Base-by-base conservation (phyloP, 345 rosid species). In the Durio zibethinus region DNA sequence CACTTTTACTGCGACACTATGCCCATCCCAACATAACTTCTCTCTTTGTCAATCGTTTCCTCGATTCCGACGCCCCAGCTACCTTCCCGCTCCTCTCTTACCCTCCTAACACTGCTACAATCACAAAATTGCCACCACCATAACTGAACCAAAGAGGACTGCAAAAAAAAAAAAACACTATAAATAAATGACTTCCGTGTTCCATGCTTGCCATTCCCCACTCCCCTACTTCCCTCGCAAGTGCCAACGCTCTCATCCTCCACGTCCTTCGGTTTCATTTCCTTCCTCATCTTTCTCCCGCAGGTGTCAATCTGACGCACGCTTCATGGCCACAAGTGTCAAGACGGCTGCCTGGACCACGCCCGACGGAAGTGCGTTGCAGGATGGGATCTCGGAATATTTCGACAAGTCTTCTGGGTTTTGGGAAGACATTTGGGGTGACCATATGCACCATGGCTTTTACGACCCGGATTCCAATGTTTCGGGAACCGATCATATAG, bases 371-470 rank as follows among this genome's bases (percentile, higher is more conserved):
- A 57, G 61, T 15, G 72, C 59, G 73, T 77, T 94, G 53, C 83
- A 81, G 64, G 69, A 90, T 71, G 97, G 97, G 21, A 94, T 94
- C 35, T 94, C 98, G 0, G 95, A 85, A n/a, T 85, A 93, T 35
- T 94, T 93, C 87, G 95, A 94, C 84, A 89, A 93, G 88, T 92
- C 97, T 16, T 91, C 98, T 1, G 89, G 88, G 1, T 0, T 88
- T 6, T 94, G 97, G 98, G 98, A 94, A 73, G 86, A 88, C 64
- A 82, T 95, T 3, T 95, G 99, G 99, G 99, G 99, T 42, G 95
- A 93, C 77, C 99, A 95, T 69, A 90, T 95, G 98, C 99, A 95
- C 82, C 99, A 95, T 66, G 99, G 99, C 27, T 95, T 86, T 76
- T 95, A 95, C 81, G 90, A 90, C 4, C 81, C 87, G 2, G 77